Evolutionary conservation across 768 basidiomycete species (phyloP), one percentile per base, ranked within the genome.

Genomic region (Podaxis mareebaensis): DNA sequence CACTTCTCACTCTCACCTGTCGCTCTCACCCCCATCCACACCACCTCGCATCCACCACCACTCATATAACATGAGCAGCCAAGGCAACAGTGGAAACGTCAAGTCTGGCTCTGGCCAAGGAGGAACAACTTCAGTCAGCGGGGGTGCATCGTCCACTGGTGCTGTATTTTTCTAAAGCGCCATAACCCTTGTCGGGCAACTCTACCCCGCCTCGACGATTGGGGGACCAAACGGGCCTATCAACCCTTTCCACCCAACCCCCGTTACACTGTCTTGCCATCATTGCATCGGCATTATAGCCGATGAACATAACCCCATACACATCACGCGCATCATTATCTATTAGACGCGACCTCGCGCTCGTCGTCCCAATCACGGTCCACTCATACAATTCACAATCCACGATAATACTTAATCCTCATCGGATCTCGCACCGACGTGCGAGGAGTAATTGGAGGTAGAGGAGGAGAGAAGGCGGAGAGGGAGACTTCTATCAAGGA

Each of bases 111-210:
- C 64, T 68, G 68, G 53, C 39, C 63, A 69, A 64, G 74, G 76
- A 48, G 76, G 78, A 44, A 71, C 76, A 58, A 77, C 77, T 24
- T 77, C 79, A 12, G 80, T 88, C 60, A 80, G 80, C 61, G 80
- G 80, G 15, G 78, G 78, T 51, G 85, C 86, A 49, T 77, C 81
- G 44, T 72, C 78, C 17, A 80, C 77, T 30, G 86, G 81, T 49
- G 78, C 87, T 53, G 81, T 85, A 39, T 87, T 89, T 77, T 89
- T 89, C 77, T 89, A 72, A 78, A 42, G 8, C 39, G 17, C 20
- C 51, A 75, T 67, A 10, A 57, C 60, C 68, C 57, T 61, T 60
- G 63, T 54, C 65, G 60, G 57, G 58, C 67, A 54, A 59, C 48
- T 42, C 54, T 49, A 48, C 61, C 53, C 36, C 8, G 39, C 36